phyloP scores from a whole-genome alignment of 139 green algal genomes.

The Zygnema cylindricum region DNA sequence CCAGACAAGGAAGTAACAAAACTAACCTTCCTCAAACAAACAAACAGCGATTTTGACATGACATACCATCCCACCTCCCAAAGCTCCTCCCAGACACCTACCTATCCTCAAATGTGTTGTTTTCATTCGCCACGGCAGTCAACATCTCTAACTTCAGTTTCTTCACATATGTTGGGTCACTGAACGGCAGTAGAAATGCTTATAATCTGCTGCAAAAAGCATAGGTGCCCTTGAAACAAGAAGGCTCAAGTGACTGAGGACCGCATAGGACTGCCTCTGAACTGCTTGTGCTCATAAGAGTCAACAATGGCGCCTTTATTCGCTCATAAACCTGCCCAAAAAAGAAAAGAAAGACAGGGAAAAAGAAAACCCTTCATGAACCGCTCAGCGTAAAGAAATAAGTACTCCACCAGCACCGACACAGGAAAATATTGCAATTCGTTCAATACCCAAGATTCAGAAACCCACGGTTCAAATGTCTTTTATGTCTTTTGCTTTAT shows the following conservation, averaged over 20 bases:
- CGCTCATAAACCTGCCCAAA: slow-evolving; percentile 90
- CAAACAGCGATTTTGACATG: slow-evolving; percentile 1
- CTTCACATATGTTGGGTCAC: slow-evolving; percentile 94
- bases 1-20: no score
- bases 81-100: slow-evolving; percentile 31
- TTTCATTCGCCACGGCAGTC: slow-evolving; percentile 76
- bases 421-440: no score
- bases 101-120: slow-evolving; percentile 90
- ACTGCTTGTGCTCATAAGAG: slow-evolving; percentile 67
- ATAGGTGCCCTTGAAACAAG: slow-evolving; percentile 70
- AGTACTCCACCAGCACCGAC: no score
- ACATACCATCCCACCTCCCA: slow-evolving; percentile 3
- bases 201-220: slow-evolving; percentile 73
- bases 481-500: no score
- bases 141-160: slow-evolving; percentile 93
- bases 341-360: no score
- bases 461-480: no score
- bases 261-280: slow-evolving; percentile 78
- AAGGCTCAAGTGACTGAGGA: slow-evolving; percentile 87
- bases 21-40: no score
- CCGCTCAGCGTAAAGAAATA: no score
- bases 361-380: no score
- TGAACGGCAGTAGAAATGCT: slow-evolving; percentile 89
- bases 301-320: slow-evolving; percentile 88
- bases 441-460: no score